phyloP scores from a whole-genome alignment of 2,329 filamentous ascomycete species.

The Claviceps quebecensis region DNA sequence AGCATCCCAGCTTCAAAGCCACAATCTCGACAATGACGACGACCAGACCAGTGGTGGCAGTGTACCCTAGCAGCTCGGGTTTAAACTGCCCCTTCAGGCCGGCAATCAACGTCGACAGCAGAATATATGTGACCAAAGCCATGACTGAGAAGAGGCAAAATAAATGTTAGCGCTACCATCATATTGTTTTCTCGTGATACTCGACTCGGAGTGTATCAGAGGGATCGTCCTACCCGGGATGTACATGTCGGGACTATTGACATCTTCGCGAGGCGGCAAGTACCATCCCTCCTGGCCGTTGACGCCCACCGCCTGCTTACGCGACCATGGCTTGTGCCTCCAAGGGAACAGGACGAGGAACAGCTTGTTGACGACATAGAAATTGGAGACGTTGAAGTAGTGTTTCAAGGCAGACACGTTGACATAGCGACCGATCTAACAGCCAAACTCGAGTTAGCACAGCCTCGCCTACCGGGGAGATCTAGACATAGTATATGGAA shows the following conservation, averaged over 20 bases:
- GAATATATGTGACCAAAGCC: constrained; percentile 94
- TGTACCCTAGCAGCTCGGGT: constrained; percentile 82
- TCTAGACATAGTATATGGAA: neutral
- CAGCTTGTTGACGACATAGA: constrained; percentile 87
- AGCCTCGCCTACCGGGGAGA: neutral
- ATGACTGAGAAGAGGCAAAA: constrained; percentile 41
- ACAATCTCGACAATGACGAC: constrained; percentile 80
- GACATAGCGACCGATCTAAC: constrained; percentile 55
- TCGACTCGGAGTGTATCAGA: neutral
- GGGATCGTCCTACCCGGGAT: constrained; percentile 48
- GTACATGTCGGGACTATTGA: constrained; percentile 99
- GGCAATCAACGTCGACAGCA: constrained; percentile 80
- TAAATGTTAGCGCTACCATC: too few species aligned
- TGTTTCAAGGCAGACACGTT: constrained; percentile 90
- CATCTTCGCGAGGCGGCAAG: constrained; percentile 81
- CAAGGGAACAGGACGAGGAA: constrained; percentile 91
- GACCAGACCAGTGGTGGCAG: constrained; percentile 68
- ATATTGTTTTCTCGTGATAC: neutral
- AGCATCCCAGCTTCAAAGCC: constrained; percentile 83
- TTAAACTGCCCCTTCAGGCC: constrained; percentile 85
- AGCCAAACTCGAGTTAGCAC: constrained; percentile 7
- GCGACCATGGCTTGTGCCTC: constrained; percentile 94
- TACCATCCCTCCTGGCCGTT: constrained; percentile 64
- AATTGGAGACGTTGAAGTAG: constrained; percentile 98
- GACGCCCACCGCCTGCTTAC: constrained; percentile 64